Percentiles rank a stretch among this genome's conserved stretches.
Evolutionary conservation across 257 asterid species (phyloP).

Genomic region (Petunia secreta): DNA sequence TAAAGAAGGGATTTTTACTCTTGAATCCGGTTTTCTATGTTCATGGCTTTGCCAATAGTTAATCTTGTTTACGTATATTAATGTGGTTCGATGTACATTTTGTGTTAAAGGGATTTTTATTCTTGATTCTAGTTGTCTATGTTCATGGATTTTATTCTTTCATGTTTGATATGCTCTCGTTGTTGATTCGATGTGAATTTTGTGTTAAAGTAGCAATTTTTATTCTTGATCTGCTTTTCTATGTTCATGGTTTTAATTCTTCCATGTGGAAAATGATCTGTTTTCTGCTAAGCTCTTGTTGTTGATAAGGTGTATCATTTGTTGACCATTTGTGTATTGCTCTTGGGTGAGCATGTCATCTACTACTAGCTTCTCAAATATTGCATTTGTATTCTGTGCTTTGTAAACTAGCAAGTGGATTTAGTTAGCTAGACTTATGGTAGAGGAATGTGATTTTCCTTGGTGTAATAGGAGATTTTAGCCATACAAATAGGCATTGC

Average conservation of each 20-base stretch:
- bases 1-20: conserved; percentile 9
- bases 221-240: background rate
- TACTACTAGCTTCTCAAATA: background rate
- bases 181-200: background rate
- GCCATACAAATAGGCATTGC: background rate
- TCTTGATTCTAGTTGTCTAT: background rate
- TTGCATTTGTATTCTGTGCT: background rate
- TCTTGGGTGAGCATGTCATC: background rate
- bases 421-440: background rate
- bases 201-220: background rate
- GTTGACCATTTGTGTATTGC: background rate
- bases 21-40: background rate
- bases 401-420: background rate
- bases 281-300: background rate
- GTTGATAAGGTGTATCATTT: background rate
- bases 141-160: background rate
- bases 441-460: background rate
- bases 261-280: too few relatives aligned
- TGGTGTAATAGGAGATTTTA: background rate
- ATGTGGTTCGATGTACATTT: background rate
- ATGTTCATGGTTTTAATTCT: background rate
- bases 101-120: background rate
- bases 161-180: background rate
- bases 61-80: background rate
- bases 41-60: background rate